Evolutionary conservation across 805 yeast species (phyloP).

Genomic region (Candida berthetii): DNA sequence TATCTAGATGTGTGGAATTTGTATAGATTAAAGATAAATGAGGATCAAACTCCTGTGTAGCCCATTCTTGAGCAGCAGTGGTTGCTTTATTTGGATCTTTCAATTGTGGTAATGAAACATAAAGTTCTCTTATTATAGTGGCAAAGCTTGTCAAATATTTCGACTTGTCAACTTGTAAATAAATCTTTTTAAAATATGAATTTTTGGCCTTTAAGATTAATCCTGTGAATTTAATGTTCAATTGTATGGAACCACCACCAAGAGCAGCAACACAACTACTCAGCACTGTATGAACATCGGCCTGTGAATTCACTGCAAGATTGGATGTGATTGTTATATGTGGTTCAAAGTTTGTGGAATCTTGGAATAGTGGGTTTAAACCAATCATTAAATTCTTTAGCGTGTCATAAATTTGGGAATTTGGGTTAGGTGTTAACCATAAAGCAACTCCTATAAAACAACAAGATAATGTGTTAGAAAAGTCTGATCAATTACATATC

Average conservation of each 20-base stretch:
- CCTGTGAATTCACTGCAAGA: constrained; percentile 40
- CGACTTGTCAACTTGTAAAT: constrained; percentile 12
- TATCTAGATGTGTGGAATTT: constrained; percentile 56
- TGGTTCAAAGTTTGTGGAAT: constrained; percentile 65
- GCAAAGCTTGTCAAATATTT: constrained; percentile 27
- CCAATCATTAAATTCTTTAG: constrained; percentile 57
- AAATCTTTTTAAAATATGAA: constrained; percentile 17
- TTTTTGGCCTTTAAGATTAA: constrained; percentile 11
- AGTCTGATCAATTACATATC: no score
- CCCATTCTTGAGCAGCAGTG: constrained; percentile 51
- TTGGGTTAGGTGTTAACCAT: constrained; percentile 69
- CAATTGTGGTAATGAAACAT: constrained; percentile 37
- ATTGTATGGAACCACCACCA: constrained; percentile 4
- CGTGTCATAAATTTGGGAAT: constrained; percentile 47
- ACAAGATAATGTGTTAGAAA: no score
- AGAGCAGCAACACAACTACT: constrained; percentile 55
- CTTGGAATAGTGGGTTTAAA: constrained; percentile 64
- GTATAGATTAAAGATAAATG: constrained; percentile 71
- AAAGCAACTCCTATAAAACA: constrained; percentile 42
- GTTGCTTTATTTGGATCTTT: constrained; percentile 25
- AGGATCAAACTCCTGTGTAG: constrained; percentile 52
- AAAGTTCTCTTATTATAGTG: constrained; percentile 47
- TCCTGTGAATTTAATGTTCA: constrained; percentile 9
- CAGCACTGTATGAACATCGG: constrained; percentile 54
- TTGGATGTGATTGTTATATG: constrained; percentile 73